These are phyloP conservation scores for Candida methanosorbosa DNA, from an alignment of 805 yeast species.

Conservation along the genomic window DNA sequence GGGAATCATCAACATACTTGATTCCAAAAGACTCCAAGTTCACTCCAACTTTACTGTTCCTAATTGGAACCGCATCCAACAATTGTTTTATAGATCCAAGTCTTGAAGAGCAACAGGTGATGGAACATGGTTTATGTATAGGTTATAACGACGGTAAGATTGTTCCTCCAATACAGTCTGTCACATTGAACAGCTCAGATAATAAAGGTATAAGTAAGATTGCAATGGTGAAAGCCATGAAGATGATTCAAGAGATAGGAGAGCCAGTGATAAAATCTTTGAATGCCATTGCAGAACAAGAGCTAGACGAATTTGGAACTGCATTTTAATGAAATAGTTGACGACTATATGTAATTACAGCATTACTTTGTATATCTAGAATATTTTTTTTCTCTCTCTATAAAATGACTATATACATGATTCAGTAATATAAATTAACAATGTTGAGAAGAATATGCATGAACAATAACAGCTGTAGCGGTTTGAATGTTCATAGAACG, in stretches of 20 bases:
- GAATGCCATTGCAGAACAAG: slow-evolving; percentile 35
- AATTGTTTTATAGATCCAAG: slow-evolving; percentile 79
- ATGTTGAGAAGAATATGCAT: slow-evolving; percentile 73
- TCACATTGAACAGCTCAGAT: slow-evolving; percentile 44
- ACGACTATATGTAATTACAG: background rate
- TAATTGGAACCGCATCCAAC: slow-evolving; percentile 65
- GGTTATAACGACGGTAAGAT: slow-evolving; percentile 65
- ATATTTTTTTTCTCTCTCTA: background rate
- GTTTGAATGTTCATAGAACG: slow-evolving; percentile 97
- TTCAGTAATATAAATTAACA: slow-evolving; percentile 24
- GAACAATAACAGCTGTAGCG: slow-evolving; percentile 90
- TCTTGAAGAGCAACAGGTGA: slow-evolving; percentile 77
- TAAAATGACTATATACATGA: background rate
- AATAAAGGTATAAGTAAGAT: slow-evolving; percentile 48
- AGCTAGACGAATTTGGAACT: slow-evolving; percentile 22
- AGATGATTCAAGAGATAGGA: slow-evolving; percentile 54
- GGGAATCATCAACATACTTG: slow-evolving; percentile 49
- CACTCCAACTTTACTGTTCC: slow-evolving; percentile 70
- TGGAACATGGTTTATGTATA: slow-evolving; percentile 73
- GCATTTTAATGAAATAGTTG: slow-evolving; percentile 10
- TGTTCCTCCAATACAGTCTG: slow-evolving; percentile 63
- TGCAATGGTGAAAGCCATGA: slow-evolving; percentile 44
- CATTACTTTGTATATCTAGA: background rate
- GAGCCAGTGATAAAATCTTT: slow-evolving; percentile 51
- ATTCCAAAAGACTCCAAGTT: slow-evolving; percentile 29